phyloP scores from a whole-genome alignment of 179 eudicot genomes.

The Amaranthus tricolor region DNA sequence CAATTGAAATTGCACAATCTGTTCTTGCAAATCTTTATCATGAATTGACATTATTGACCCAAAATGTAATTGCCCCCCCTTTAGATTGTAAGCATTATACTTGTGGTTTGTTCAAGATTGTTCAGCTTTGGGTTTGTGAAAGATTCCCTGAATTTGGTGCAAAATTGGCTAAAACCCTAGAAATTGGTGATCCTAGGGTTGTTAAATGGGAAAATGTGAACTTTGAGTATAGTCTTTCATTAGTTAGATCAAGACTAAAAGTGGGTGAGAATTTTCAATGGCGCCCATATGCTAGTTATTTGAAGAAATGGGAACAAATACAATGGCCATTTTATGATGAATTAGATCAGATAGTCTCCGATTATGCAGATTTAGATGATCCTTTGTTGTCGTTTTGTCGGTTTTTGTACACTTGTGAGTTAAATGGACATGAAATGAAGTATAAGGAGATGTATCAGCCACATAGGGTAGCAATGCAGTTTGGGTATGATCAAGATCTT shows the following conservation, averaged over 20 bases:
- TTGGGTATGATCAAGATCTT: slow-evolving; percentile 36
- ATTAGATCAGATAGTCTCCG: slow-evolving; percentile 12
- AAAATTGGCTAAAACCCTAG: slow-evolving; percentile 23
- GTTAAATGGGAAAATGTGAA: slow-evolving; percentile 32
- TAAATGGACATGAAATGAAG: slow-evolving; percentile 16
- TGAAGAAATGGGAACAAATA: slow-evolving; percentile 21
- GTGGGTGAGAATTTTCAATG: slow-evolving; percentile 25
- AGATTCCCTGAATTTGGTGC: slow-evolving; percentile 31
- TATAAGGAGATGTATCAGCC: slow-evolving; percentile 28
- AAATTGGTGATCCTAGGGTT: slow-evolving; percentile 30
- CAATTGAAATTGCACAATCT: slow-evolving; percentile 22
- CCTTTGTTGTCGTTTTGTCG: slow-evolving; percentile 24
- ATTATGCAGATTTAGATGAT: slow-evolving; percentile 16
- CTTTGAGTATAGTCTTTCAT: slow-evolving; percentile 4
- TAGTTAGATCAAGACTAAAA: slow-evolving; percentile 20
- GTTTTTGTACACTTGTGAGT: slow-evolving; percentile 25
- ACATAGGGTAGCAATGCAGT: slow-evolving; percentile 37
- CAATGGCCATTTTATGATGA: slow-evolving; percentile 24
- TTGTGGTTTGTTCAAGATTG: slow-evolving; percentile 28
- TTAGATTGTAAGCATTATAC: slow-evolving; percentile 3
- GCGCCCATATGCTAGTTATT: slow-evolving; percentile 32
- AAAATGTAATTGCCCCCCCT: slow-evolving; percentile 13
- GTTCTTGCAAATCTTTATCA: slow-evolving; percentile 31
- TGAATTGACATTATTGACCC: slow-evolving; percentile 22
- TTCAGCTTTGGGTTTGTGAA: slow-evolving; percentile 34